Conservation (phyloP, 75 land plant species). For the Ceratopteris richardii region DNA sequence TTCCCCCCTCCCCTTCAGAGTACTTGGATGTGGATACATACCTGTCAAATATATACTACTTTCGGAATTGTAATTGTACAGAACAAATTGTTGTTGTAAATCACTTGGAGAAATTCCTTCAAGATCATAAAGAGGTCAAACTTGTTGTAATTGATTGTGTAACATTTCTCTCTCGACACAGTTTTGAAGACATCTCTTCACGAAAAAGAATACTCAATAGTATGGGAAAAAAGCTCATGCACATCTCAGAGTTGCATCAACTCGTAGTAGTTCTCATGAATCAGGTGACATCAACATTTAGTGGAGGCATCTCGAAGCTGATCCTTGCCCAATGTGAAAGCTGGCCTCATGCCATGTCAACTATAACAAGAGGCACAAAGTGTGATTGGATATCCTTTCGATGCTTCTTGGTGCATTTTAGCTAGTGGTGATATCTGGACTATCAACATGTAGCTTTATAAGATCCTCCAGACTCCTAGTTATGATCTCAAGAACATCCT, state of each 20-base stretch:
- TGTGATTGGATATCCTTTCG: too few species aligned
- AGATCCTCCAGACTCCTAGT: too few species aligned
- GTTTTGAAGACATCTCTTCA: slow-evolving; percentile 75
- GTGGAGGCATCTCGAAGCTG: slow-evolving; percentile 56
- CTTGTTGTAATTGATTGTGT: slow-evolving; percentile 77
- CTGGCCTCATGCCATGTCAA: slow-evolving; percentile 75
- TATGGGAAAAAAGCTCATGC: slow-evolving; percentile 71
- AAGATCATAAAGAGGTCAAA: slow-evolving; percentile 81
- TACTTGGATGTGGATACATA: slow-evolving; percentile 34
- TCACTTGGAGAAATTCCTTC: slow-evolving; percentile 59
- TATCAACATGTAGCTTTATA: too few species aligned
- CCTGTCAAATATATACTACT: slow-evolving; percentile 73
- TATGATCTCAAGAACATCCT: too few species aligned
- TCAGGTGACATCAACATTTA: slow-evolving; percentile 70
- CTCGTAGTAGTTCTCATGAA: slow-evolving; percentile 82
- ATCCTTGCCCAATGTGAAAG: slow-evolving; percentile 91
- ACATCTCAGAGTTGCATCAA: slow-evolving; percentile 48
- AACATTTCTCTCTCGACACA: slow-evolving; percentile 89
- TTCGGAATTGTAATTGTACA: slow-evolving; percentile 68
- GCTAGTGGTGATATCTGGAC: too few species aligned
- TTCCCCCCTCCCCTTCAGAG: too few species aligned
- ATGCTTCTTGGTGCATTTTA: background rate
- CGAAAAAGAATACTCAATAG: slow-evolving; percentile 68
- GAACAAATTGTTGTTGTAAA: slow-evolving; percentile 80
- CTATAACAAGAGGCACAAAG: slow-evolving; percentile 39